A percentile compares a stretch with the other conserved stretches of the same genome.
These are phyloP conservation scores for Malus hybrid DNA, from an alignment of 331 rosid genomes.

Conservation along the genomic window DNA sequence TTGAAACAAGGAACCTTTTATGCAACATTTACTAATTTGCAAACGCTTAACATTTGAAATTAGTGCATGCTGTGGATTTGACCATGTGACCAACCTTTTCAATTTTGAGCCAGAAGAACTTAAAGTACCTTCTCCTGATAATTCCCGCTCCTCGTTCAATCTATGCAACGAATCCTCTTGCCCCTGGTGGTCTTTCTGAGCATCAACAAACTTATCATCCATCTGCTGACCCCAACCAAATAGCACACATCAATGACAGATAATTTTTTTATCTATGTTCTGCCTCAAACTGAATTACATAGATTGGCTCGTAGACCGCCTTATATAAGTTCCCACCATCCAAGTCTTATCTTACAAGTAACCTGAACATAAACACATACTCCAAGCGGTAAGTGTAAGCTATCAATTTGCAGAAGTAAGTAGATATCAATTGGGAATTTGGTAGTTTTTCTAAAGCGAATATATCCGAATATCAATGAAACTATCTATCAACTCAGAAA, in stretches of 20 bases:
- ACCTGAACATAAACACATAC: conserved; percentile 20
- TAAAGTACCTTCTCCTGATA: conserved; percentile 35
- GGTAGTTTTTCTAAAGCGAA: not conserved
- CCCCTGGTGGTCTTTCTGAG: conserved; percentile 25
- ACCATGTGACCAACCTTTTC: conserved; percentile 46
- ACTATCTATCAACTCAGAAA: not conserved
- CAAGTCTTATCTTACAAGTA: conserved; percentile 6
- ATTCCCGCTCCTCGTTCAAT: conserved; percentile 32
- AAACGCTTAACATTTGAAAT: conserved; percentile 46
- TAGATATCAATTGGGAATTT: not conserved
- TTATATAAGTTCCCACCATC: not conserved
- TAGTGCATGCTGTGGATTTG: conserved; percentile 33
- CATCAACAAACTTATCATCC: conserved; percentile 38
- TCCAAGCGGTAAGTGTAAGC: not conserved
- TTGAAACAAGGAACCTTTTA: conserved; percentile 31
- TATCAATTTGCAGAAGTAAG: not conserved
- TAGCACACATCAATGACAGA: conserved; percentile 19
- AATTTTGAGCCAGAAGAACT: conserved; percentile 31
- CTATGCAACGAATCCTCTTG: conserved; percentile 31
- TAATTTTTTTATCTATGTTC: conserved; percentile 22
- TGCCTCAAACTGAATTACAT: conserved; percentile 8
- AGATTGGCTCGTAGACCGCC: not conserved
- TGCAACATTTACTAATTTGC: conserved; percentile 35
- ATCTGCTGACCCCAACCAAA: conserved; percentile 36
- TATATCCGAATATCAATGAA: not conserved